A percentile compares a stretch with the other conserved stretches of the same genome.
phyloP scores from a whole-genome alignment of 768 basidiomycete species.

The Phylloporus scabripes region DNA sequence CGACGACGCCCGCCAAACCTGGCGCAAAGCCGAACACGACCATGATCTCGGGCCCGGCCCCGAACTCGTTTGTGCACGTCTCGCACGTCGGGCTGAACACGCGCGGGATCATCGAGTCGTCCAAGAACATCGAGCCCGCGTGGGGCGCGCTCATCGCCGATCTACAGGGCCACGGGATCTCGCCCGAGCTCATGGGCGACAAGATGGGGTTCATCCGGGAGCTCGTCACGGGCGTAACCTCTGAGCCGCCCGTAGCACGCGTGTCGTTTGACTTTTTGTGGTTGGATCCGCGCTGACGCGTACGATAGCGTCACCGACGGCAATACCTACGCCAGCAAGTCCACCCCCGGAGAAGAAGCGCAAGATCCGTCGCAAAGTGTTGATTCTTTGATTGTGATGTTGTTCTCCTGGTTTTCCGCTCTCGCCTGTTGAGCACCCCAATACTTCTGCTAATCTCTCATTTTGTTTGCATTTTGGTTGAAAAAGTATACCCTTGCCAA shows the following conservation, averaged over 20 bases:
- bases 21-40: conserved; percentile 15
- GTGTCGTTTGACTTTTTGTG: background rate
- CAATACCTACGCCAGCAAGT: conserved; percentile 3
- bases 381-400: conserved; percentile 21
- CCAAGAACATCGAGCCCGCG: conserved; percentile 46
- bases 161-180: conserved; percentile 37
- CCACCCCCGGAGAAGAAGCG: conserved; percentile 25
- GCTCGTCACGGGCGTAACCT: conserved; percentile 14
- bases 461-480: conserved; percentile 8
- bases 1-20: conserved; percentile 29
- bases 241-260: background rate
- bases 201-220: conserved; percentile 35
- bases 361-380: conserved; percentile 29
- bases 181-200: conserved; percentile 26
- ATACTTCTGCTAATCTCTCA: no score
- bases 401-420: no score
- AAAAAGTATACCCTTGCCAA: conserved; percentile 4
- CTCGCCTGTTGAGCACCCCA: no score
- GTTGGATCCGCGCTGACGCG: background rate
- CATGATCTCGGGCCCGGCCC: conserved; percentile 53
- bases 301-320: conserved; percentile 6
- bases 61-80: conserved; percentile 61
- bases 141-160: conserved; percentile 46
- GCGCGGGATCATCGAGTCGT: conserved; percentile 47
- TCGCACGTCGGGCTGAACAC: conserved; percentile 57